These are phyloP conservation scores for Byssochlamys sp. DNA, from an alignment of 2,329 filamentous ascomycete genomes.

Conservation along the genomic window DNA sequence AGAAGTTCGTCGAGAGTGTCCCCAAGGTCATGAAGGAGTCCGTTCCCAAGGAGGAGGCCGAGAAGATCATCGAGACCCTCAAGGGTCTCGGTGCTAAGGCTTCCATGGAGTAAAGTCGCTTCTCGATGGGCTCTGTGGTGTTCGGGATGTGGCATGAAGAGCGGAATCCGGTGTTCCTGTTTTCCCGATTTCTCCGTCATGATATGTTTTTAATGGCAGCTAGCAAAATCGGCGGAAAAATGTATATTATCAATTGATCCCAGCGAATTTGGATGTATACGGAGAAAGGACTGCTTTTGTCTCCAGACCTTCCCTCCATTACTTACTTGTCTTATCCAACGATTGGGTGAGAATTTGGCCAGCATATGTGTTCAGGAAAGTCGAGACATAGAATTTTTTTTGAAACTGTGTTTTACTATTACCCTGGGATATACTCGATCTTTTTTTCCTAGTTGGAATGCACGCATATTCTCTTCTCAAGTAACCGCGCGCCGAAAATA, in stretches of 20 bases:
- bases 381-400: not conserved
- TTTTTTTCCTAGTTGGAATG: not conserved
- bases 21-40: constrained; percentile 99
- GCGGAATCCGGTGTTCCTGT: not conserved
- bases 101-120: constrained; percentile 65
- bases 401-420: constrained; percentile 1
- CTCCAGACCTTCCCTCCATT: not conserved
- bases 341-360: not conserved
- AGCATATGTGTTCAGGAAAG: not conserved
- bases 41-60: constrained; percentile 94
- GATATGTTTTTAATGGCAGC: not conserved
- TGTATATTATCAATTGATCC: constrained; percentile 1
- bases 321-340: not conserved
- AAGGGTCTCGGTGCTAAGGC: constrained; percentile 87
- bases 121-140: constrained; percentile 4
- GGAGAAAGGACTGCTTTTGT: not conserved
- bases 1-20: constrained; percentile 98
- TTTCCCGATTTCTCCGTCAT: not conserved
- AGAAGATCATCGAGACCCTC: constrained; percentile 93
- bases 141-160: not conserved
- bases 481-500: not conserved
- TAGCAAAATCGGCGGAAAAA: not conserved
- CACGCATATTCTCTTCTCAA: not conserved
- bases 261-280: not conserved
- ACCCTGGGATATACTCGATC: not conserved